Base-by-base conservation (phyloP, 805 yeast genomes). In the Candida fluviatilis region DNA sequence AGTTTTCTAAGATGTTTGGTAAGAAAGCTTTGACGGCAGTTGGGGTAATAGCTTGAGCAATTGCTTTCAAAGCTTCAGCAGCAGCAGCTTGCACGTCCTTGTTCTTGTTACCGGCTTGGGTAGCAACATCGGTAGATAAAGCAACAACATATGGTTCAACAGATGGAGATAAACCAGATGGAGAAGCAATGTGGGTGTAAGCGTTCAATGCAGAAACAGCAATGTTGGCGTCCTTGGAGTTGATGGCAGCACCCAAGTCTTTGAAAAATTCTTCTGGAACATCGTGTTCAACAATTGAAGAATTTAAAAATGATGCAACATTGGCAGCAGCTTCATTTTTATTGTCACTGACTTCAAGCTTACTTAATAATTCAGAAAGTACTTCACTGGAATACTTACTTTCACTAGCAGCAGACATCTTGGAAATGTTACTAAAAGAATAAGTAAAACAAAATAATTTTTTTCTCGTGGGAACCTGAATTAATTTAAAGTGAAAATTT, bases 241-340 rank as follows among this genome's bases (percentile, higher is more conserved):
- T 78, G 58, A 91, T 73, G 53, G 93, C 80, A 57, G 76, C 77
- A 64, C 76, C 73, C 65, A 93, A 79, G 65, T 83, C 78, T 48
- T 67, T 69, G 69, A 91, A 87, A 79, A 91, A 89, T 58, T 78
- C 81, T 59, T 73, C 82, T 59, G 99, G 98, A 52, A 89, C 93
- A 73, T 91, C 98, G 71, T 93, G 98, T 76, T 93, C 99, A 66
- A 91, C 90, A 72, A 90, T 89, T 62, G 91, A 86, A 54, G 96
- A 95, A 73, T 91, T 91, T 70, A 93, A 78, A 78, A 93, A 90
- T 47, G 93, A 78, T 51, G 98, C 80, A 58, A 93, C 86, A 64
- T 86, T 87, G 58, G 84, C 66, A 61, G 41, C 93, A 64, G 95
- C 90, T 62, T 78, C 81, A 47, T 78, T 81, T 67, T 90, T 81